phyloP scores from a whole-genome alignment of 169 alveolate species.

The Amoebophrya sp. region DNA sequence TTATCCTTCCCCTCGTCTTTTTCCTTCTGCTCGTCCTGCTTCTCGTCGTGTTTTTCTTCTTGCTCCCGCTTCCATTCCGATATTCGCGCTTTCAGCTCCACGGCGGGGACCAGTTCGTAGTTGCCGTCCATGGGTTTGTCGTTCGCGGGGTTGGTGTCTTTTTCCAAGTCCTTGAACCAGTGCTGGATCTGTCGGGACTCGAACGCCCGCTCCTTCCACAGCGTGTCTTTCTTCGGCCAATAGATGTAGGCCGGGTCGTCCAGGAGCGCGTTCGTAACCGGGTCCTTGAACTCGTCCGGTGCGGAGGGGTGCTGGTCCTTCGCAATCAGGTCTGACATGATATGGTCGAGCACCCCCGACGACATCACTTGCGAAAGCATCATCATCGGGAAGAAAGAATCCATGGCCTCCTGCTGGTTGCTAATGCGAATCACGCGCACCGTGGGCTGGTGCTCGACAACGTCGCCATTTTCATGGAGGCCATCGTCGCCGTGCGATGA shows the following conservation, averaged over 20 bases:
- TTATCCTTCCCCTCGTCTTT: no score
- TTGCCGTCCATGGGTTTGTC: not conserved
- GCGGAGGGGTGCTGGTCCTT: not conserved
- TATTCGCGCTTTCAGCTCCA: not conserved
- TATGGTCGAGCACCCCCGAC: not conserved
- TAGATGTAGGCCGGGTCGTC: not conserved
- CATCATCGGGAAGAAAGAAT: not conserved
- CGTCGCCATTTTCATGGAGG: no score
- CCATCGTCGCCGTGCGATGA: no score
- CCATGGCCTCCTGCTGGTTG: not conserved
- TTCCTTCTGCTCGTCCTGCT: not conserved
- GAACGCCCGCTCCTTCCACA: not conserved
- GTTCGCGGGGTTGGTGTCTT: not conserved
- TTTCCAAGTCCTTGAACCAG: not conserved
- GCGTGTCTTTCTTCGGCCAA: not conserved
- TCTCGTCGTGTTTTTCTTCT: not conserved
- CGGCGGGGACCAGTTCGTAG: not conserved
- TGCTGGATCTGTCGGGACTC: not conserved
- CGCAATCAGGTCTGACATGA: not conserved
- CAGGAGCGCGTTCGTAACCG: not conserved
- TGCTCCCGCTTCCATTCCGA: not conserved
- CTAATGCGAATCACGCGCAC: not conserved
- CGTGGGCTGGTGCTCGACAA: not conserved
- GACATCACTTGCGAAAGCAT: not conserved
- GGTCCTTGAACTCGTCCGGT: not conserved